Percentiles rank a stretch among this genome's conserved stretches.
Conservation (phyloP, 2,329 filamentous ascomycete genomes). For the Pseudocercospora fijiensis region DNA sequence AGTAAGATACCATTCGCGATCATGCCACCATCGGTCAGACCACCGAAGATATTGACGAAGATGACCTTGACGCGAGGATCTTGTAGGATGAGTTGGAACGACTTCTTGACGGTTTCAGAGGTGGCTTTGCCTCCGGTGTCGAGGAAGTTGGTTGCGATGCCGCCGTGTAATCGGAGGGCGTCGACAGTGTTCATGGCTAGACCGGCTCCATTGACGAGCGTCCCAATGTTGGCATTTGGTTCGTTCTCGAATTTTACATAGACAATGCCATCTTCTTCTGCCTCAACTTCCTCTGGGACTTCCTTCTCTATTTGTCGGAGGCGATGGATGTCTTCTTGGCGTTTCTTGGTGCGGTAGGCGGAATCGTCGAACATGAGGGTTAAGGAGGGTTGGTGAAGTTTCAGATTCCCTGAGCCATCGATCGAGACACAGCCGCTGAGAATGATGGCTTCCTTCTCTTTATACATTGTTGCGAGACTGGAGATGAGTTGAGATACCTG, state of each 20-base stretch:
- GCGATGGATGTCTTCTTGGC: conserved; percentile 61
- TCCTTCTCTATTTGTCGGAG: conserved; percentile 55
- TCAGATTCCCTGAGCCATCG: conserved; percentile 36
- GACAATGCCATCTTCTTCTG: conserved; percentile 71
- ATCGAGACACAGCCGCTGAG: conserved; percentile 55
- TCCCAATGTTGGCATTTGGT: conserved; percentile 66
- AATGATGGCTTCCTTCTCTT: conserved; percentile 64
- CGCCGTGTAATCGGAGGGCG: conserved; percentile 66
- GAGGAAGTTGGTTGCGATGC: conserved; percentile 76
- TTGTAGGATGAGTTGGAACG: conserved; percentile 69
- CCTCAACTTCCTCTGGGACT: conserved; percentile 59
- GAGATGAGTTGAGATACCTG: conserved; percentile 51
- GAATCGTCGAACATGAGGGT: conserved; percentile 69
- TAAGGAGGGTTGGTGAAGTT: conserved; percentile 54
- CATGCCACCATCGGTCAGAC: conserved; percentile 74
- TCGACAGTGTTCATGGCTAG: conserved; percentile 91
- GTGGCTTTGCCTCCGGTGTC: conserved; percentile 90
- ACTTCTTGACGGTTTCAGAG: conserved; percentile 72
- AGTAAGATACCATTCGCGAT: conserved; percentile 73
- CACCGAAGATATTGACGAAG: conserved; percentile 71
- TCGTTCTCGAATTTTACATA: conserved; percentile 63
- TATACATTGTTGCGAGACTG: conserved; percentile 60
- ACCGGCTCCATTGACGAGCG: conserved; percentile 83
- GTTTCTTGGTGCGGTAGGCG: conserved; percentile 61
- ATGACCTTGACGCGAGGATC: conserved; percentile 71